These are phyloP conservation scores for Cytospora mali DNA, from an alignment of 2,329 filamentous ascomycete genomes.

Conservation along the genomic window DNA sequence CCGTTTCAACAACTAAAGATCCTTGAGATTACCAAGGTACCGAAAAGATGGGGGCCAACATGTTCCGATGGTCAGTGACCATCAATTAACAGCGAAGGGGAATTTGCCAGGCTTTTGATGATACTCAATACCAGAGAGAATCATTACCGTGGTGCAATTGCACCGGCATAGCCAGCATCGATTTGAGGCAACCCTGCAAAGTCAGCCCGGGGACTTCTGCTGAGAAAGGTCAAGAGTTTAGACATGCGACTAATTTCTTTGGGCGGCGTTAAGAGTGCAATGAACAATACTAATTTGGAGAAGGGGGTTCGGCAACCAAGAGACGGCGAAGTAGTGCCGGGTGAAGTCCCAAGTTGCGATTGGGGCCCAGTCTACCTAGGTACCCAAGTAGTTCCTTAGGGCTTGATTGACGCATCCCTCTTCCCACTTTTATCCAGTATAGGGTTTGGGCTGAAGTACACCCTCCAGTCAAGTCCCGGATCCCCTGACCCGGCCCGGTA, in stretches of 20 bases:
- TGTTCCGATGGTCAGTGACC: not conserved
- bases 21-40: not conserved
- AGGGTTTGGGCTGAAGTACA: not conserved
- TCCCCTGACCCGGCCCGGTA: not conserved
- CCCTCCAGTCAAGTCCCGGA: not conserved
- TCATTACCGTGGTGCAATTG: not conserved
- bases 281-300: not conserved
- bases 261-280: not conserved
- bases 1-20: not conserved
- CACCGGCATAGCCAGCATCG: not conserved
- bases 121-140: not conserved
- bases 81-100: not conserved
- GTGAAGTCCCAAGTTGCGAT: not conserved
- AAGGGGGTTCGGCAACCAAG: not conserved
- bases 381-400: no score
- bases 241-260: not conserved
- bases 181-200: not conserved
- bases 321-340: not conserved
- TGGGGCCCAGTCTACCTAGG: not conserved
- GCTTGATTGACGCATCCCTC: not conserved
- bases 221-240: not conserved
- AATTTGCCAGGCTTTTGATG: not conserved
- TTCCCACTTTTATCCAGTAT: not conserved
- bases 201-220: not conserved
- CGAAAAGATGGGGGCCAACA: not conserved